Evolutionary conservation across 2,329 filamentous ascomycete genomes (phyloP), one percentile per base, ranked within the genome.

Genomic region (Pseudogymnoascus sp.): DNA sequence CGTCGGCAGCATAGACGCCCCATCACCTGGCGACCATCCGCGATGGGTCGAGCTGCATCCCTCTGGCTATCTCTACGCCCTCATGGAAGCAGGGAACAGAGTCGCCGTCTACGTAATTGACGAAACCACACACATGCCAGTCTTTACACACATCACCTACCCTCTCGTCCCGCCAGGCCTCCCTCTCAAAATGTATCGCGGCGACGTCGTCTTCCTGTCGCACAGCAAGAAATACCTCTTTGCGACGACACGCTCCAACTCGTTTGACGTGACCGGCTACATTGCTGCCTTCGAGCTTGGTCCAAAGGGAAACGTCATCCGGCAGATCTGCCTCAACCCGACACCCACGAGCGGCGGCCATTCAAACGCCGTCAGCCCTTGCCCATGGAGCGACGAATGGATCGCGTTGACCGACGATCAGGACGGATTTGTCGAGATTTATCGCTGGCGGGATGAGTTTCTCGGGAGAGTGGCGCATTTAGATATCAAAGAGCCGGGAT

Each of bases 1-100:
- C 18, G 80, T 92, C 60, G 89, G 88, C 65, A 84, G 80, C 68
- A 78, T 92, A 33, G 82, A 87, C 63, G 89, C 89, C 26, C 89
- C 89, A 0, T 79, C 80, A 48, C 74, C 81, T 2, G 79, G 79
- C 62, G 90, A 95, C 72, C 90, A 94, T 71, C 90, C 90, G 13
- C 83, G 90, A 68, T 95, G 90, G 90, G 88, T 95, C 12, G 89
- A 89, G 66, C 86, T 95, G 71, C 88, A 92, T 71, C 86, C 86
- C 2, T 82, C 82, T 1, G 89, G 89, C 18, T 91, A 90, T 72
- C 79, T 95, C 60, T 95, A 95, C 74, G 89, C 82, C 6, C 79
- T 95, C 66, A 95, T 94, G 88, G 90, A 95, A 74, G 86, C 85
- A n/a, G 89, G 90, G 59, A 95, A 95, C 75, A 79, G 86, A 58